phyloP scores from a whole-genome alignment of 352 stramenopile genomes.

The Globisporangium ultimum region DNA sequence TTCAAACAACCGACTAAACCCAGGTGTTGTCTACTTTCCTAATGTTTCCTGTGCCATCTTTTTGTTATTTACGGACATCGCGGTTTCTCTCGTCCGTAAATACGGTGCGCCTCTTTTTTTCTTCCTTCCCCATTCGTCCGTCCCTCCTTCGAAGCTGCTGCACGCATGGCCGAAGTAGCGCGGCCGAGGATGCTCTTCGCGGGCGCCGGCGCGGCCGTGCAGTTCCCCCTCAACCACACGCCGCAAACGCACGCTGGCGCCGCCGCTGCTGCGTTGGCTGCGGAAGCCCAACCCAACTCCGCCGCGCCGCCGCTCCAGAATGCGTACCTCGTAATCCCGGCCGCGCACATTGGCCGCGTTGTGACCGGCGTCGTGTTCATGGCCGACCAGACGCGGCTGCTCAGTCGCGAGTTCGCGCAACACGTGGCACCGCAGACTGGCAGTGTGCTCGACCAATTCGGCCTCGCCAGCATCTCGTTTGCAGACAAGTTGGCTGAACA shows the following conservation, averaged over 20 bases:
- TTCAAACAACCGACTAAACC: too few species aligned
- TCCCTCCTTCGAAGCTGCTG: conserved; percentile 3
- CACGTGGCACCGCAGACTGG: neutral
- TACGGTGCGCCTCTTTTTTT: neutral
- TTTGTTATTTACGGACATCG: conserved; percentile 1
- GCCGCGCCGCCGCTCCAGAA: conserved; percentile 11
- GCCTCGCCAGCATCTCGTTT: conserved; percentile 63
- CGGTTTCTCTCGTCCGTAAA: neutral
- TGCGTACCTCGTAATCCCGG: conserved; percentile 71
- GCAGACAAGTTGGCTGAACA: conserved; percentile 86
- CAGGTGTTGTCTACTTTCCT: neutral
- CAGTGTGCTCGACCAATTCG: conserved; percentile 32
- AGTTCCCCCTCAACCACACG: conserved; percentile 35
- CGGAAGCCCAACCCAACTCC: neutral
- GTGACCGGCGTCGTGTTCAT: conserved; percentile 81
- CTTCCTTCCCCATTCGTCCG: neutral
- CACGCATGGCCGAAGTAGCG: conserved; percentile 21
- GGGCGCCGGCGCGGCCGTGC: conserved; percentile 42
- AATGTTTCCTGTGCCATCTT: neutral
- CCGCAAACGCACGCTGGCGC: conserved; percentile 3
- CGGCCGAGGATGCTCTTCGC: conserved; percentile 45
- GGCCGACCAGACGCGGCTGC: conserved; percentile 27
- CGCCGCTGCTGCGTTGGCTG: conserved; percentile 6
- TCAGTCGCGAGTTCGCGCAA: conserved; percentile 28
- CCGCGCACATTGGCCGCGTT: conserved; percentile 76